A percentile compares a stretch with the other conserved stretches of the same genome.
Evolutionary conservation across 305 asterid genomes (phyloP).

Genomic region (Solanum hybrid): DNA sequence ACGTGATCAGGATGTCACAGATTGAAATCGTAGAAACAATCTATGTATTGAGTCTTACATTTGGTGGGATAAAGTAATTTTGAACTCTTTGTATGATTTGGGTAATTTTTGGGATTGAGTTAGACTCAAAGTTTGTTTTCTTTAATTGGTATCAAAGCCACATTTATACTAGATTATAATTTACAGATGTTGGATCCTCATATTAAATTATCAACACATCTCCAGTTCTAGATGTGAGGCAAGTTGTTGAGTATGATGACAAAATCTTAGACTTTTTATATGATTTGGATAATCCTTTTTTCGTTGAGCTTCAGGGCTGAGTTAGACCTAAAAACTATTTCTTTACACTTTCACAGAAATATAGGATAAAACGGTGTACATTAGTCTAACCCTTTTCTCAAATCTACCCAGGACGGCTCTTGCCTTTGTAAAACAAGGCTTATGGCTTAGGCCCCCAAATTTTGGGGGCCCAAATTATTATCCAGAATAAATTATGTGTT

Average conservation of each 20-base stretch:
- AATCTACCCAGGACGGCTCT: not conserved
- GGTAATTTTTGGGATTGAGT: not conserved
- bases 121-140: not conserved
- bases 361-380: not conserved
- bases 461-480: too few relatives aligned
- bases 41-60: not conserved
- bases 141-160: not conserved
- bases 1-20: fast-evolving
- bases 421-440: too few relatives aligned
- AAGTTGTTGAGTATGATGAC: not conserved
- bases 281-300: fast-evolving
- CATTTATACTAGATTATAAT: not conserved
- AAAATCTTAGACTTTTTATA: not conserved
- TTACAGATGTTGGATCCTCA: not conserved
- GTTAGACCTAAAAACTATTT: not conserved
- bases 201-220: not conserved
- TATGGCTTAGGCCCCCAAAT: too few relatives aligned
- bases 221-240: not conserved
- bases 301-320: not conserved
- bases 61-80: not conserved
- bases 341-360: not conserved
- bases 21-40: not conserved
- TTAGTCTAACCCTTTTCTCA: not conserved
- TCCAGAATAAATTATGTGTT: too few relatives aligned
- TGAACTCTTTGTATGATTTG: not conserved